A percentile compares a stretch with the other conserved stretches of the same genome.
Evolutionary conservation across 2,329 filamentous ascomycete species (phyloP).

Genomic region (Tolypocladium tropicale): DNA sequence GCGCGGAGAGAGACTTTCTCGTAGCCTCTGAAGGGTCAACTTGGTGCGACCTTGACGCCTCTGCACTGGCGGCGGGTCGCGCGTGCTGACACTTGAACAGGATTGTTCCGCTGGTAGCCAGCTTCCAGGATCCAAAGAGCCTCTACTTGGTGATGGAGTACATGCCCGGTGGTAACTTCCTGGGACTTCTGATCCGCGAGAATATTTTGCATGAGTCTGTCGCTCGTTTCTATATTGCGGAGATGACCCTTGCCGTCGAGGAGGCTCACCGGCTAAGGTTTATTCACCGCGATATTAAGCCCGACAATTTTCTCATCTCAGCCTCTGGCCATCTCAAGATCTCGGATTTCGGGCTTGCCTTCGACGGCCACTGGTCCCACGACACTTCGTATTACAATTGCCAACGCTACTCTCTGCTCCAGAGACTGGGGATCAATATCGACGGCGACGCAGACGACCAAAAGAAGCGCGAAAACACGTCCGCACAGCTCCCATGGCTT

Average conservation of each 20-base stretch:
- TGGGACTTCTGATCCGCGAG: conserved; percentile 76
- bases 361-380: conserved; percentile 91
- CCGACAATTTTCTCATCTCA: conserved; percentile 91
- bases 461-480: conserved; percentile 34
- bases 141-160: conserved; percentile 97
- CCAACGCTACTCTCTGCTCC: conserved; percentile 68
- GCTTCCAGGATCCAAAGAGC: conserved; percentile 77
- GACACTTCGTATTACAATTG: conserved; percentile 79
- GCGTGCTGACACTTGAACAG: conserved; percentile 21
- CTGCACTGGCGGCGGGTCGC: no score
- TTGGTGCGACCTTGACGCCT: conserved; percentile 42
- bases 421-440: conserved; percentile 64
- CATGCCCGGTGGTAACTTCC: conserved; percentile 92
- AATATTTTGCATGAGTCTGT: conserved; percentile 71
- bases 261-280: conserved; percentile 80
- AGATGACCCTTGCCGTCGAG: conserved; percentile 94
- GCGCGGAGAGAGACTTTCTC: conserved; percentile 85
- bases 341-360: conserved; percentile 90
- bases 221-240: conserved; percentile 79
- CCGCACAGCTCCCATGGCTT: conserved; percentile 22
- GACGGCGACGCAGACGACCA: conserved; percentile 65
- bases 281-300: conserved; percentile 94
- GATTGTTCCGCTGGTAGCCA: conserved; percentile 79
- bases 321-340: conserved; percentile 87
- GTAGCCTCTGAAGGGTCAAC: conserved; percentile 78